phyloP scores from a whole-genome alignment of 1,139 yeast species.

The Geotrichum phurueaensis region DNA sequence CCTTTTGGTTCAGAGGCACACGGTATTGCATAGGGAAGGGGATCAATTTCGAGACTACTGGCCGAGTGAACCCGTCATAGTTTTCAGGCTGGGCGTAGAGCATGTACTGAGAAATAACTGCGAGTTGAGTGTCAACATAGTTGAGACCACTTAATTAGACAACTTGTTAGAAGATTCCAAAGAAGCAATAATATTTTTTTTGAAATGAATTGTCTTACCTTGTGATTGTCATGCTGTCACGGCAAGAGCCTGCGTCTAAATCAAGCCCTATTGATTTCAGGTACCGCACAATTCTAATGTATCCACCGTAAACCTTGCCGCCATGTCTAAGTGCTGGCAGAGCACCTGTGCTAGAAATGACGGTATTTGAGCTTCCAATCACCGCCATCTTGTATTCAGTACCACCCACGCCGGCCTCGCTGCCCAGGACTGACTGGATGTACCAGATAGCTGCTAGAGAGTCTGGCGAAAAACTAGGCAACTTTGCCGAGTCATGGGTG shows the following conservation, averaged over 20 bases:
- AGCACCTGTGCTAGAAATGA: slow-evolving; percentile 43
- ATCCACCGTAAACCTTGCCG: slow-evolving; percentile 43
- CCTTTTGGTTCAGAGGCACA: slow-evolving; percentile 54
- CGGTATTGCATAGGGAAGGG: slow-evolving; percentile 87
- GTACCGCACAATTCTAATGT: slow-evolving; percentile 42
- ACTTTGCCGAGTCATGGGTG: slow-evolving; percentile 22
- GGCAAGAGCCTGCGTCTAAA: slow-evolving; percentile 21
- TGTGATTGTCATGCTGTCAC: slow-evolving; percentile 12
- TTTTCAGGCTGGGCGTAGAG: slow-evolving; percentile 55
- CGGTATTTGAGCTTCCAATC: slow-evolving; percentile 55
- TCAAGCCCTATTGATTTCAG: slow-evolving; percentile 26
- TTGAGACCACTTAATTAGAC: not conserved
- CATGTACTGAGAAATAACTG: slow-evolving; percentile 54
- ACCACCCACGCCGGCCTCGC: not conserved
- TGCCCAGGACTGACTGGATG: slow-evolving; percentile 27
- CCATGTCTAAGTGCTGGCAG: slow-evolving; percentile 51
- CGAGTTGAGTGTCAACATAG: slow-evolving; percentile 40
- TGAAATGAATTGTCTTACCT: not conserved
- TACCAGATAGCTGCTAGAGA: slow-evolving; percentile 42
- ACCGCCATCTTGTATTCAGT: slow-evolving; percentile 29
- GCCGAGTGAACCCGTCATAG: slow-evolving; percentile 61
- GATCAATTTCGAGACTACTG: slow-evolving; percentile 49
- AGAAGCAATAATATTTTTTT: slow-evolving; percentile 32
- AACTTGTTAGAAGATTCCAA: slow-evolving; percentile 17
- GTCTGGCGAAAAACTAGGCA: slow-evolving; percentile 40